Evolutionary conservation across 148 eudicot genomes (phyloP).

Genomic region (Salicornia ramosissima): DNA sequence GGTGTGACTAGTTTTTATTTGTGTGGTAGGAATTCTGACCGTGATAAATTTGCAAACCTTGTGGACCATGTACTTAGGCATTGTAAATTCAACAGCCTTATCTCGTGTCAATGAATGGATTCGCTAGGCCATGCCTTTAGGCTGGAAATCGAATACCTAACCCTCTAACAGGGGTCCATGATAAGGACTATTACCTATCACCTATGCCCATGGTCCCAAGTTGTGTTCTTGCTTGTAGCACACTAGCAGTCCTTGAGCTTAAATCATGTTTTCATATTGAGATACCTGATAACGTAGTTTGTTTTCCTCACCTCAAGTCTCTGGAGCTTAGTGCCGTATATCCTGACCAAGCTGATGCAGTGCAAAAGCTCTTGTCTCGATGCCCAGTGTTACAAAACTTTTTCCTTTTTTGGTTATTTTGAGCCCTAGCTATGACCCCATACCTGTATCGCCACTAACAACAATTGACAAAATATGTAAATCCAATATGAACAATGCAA

Average conservation of each 20-base stretch:
- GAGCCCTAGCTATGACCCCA: no score
- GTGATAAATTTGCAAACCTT: not conserved
- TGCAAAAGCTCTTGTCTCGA: not conserved
- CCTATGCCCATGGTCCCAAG: not conserved
- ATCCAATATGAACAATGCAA: no score
- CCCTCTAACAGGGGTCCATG: not conserved
- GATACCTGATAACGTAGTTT: not conserved
- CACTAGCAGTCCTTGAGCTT: not conserved
- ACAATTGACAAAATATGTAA: no score
- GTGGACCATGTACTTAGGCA: not conserved
- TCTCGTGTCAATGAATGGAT: not conserved
- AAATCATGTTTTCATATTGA: not conserved
- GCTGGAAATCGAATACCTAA: not conserved
- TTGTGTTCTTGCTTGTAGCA: not conserved
- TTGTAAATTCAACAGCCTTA: not conserved
- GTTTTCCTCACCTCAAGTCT: not conserved
- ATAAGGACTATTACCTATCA: not conserved
- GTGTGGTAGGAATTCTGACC: not conserved
- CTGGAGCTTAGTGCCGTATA: not conserved
- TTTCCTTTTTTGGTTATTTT: no score
- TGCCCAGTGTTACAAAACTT: not conserved
- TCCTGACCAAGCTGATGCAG: not conserved
- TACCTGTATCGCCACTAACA: no score
- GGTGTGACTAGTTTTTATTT: not conserved
- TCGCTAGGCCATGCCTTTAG: not conserved